Base-by-base conservation (phyloP, 2,329 filamentous ascomycete species). In the Coniochaeta hoffmannii region DNA sequence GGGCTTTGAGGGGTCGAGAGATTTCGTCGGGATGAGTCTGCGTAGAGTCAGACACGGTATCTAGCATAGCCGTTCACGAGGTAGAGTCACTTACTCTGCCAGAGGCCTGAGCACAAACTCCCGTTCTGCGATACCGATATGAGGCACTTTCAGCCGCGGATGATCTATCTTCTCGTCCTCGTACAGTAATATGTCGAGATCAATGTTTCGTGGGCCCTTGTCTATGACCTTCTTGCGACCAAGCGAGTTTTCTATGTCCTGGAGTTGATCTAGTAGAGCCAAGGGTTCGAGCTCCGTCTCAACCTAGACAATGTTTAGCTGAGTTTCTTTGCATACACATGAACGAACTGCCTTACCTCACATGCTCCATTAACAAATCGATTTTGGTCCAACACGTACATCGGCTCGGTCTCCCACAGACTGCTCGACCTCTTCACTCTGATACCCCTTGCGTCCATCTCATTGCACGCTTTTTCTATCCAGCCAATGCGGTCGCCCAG, bases 191-290 rank as follows among this genome's bases (percentile, higher is more conserved):
- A 99, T 91, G 66, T 99, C 94, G 14, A 99, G 77, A 66, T 99
- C 94, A 59, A 99, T 96, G 66, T 91, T 96, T 28, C 94, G 82
- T 1, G 94, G 94, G 0, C 94, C 94, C 68, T 99, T 99, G 65
- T 97, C 90, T 41, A 97, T 83, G 44, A 90, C 64, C 70, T 97
- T 97, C 59, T 84, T 81, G 55, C 94, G 82, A 0, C 92, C 92
- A 66, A 97, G 81, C 0, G 76, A 75, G 50, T 81, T 84, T 68
- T 99, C 94, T 62, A 99, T 93, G 31, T 80, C 79, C 67, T 99
- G 93, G 1, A 99, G 80, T 57, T 83, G 75, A 66, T 96, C 86
- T 26, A 99, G 75, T 17, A 99, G 79, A 44, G 84, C 79, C 44
- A 93, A 73, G 0, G 94, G 92, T 17, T 81, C 78, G 11, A 97